Base-by-base conservation (phyloP, 2,329 filamentous ascomycete genomes). In the Orbilia brochopaga region DNA sequence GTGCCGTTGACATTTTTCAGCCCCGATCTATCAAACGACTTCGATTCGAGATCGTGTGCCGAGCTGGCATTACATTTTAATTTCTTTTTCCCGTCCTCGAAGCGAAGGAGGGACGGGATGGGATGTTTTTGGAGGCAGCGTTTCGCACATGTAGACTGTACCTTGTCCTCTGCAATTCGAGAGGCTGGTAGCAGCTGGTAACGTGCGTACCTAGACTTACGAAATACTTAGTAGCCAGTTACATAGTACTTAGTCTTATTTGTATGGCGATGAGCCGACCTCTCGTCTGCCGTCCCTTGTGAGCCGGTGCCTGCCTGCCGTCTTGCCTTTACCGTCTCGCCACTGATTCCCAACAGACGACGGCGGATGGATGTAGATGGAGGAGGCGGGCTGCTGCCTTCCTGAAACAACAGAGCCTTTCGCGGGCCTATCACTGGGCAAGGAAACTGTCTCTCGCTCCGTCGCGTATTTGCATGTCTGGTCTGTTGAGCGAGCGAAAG, bases 351-450 rank as follows among this genome's bases (percentile, higher is more conserved):
- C 27, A 32, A 32, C 27, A 8, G 27, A 32, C 27, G 27, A 32
- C 27, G 27, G 8, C 27, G 27, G 27, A 32, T 32, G 27, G 27
- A 32, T 32, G 27, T 8, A 32, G 8, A 32, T 3, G 4, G 27
- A 32, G 27, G 27, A 32, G 27, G 8, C 27, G 27, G 27, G 27
- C 3, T 15, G 5, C 4, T 13, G 37, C 65, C 65, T 63, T 53
- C 65, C 65, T 58, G 65, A 69, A 69, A 69, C 53, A 63, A 37
- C 13, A 46, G 21, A 30, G n/a, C 17, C 11, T 15, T 51, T n/a
- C 19, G 42, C 27, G 23, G 23, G 19, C 64, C 64, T 69, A 69
- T 69, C 57, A 53, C 13, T 56, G 52, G 32, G 19, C n/a, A 42
- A 8, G 37, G 44, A 19, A 13, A 17, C 24, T 56, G 55, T 57